Evolutionary conservation across 352 stramenopile species (phyloP).

Genomic region (Globisporangium cederbergense): DNA sequence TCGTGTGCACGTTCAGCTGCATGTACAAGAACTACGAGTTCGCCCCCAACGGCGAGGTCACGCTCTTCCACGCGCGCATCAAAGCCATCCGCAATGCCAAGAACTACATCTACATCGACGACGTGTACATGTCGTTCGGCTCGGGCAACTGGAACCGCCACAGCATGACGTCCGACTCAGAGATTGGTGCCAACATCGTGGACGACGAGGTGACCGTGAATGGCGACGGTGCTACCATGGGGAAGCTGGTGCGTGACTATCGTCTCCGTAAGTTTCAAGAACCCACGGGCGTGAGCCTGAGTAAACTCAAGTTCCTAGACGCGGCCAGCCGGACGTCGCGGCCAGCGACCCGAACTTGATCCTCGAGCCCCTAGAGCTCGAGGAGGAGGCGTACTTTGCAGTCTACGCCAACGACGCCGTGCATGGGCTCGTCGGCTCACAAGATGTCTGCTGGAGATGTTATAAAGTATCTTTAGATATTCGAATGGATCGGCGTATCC

Average conservation of each 20-base stretch:
- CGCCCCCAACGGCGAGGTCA: conserved; percentile 44
- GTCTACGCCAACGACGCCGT: conserved; percentile 5
- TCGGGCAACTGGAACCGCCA: too few relatives aligned
- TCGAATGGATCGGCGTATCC: background rate
- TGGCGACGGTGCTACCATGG: too few relatives aligned
- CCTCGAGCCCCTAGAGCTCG: conserved; percentile 25
- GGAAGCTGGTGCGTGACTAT: too few relatives aligned
- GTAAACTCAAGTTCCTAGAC: conserved; percentile 36
- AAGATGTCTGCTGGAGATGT: conserved; percentile 1
- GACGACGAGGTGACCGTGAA: too few relatives aligned
- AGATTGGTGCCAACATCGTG: too few relatives aligned
- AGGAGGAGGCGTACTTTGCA: conserved; percentile 17
- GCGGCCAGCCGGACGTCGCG: conserved; percentile 30
- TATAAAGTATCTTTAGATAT: background rate
- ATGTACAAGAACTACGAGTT: conserved; percentile 49
- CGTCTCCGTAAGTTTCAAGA: conserved; percentile 31
- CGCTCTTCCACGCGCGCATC: conserved; percentile 41
- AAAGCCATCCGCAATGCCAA: conserved; percentile 51
- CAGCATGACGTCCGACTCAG: too few relatives aligned
- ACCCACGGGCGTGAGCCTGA: too few relatives aligned
- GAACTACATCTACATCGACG: conserved; percentile 69
- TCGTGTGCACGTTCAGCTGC: conserved; percentile 61
- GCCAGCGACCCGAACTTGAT: conserved; percentile 19
- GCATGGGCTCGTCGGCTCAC: conserved; percentile 2
- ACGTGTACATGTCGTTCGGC: too few relatives aligned